Evolutionary conservation across 768 basidiomycete genomes (phyloP), one percentile per base, ranked within the genome.

Genomic region (Boletus subcaerulescens): DNA sequence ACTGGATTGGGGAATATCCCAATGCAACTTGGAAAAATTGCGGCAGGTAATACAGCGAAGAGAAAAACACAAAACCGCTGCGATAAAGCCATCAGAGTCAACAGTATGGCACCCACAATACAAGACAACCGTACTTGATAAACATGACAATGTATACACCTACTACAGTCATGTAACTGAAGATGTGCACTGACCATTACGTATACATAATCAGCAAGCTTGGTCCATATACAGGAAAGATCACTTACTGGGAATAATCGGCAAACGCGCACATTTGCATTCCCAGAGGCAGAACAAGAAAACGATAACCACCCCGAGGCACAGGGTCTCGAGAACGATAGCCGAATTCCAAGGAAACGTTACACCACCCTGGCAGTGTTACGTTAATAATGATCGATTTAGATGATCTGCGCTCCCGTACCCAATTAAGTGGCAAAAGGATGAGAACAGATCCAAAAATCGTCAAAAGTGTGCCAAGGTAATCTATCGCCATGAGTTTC

Each of bases 21-120:
- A 85, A 69, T 4, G 81, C 85, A 12, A 87, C 80, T 70, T 89
- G 87, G 70, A 88, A 87, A 65, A 81, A 89, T 58, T 86, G 83
- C 1, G 89, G 87, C 0, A 90, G 76, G 61, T 87, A 89, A 66
- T 82, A 89, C 13, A 87, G 65, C 11, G 84, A 78, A 17, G 81
- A 84, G 67, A 79, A 83, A 65, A 82, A 84, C 3, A 83, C 72
- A 58, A 84, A 79, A 20, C 82, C 83, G 48, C 82, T 85, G 50
- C 4, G 18, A 45, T 1, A 11, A 8, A 8, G 9, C 20, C 14
- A 33, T 60, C 50, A 52, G 22, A 43, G 12, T 52, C 12, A 20
- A 40, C 1, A 1, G 5, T 11, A 2, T 13, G 36, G 26, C 5
- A 45, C 7, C 17, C 22, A 36, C 46, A 18, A 14, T 12, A 38